Base-by-base conservation (phyloP, 78 protist genomes). In the Andalucia godoyi region DNA sequence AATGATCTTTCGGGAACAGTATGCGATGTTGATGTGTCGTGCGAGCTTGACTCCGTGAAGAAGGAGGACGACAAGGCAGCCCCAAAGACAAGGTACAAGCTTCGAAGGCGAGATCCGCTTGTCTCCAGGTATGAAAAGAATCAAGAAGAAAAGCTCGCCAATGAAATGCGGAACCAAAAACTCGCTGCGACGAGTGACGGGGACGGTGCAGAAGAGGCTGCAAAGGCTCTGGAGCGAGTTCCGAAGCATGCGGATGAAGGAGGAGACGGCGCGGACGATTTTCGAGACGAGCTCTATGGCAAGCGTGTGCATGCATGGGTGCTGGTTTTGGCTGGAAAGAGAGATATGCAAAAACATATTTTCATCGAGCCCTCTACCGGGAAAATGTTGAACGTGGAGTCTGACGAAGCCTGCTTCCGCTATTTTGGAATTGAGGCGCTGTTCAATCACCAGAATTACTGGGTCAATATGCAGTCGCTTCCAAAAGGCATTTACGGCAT, bases 321-420 rank as follows among this genome's bases (percentile, higher is more conserved):
- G 0, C 36, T 77, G 21, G 53, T 84, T 17, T 38, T 42, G 9
- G 43, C 86, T 0, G 77, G 80, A 8, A 9, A 21, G 29, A 36
- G 77, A n/a, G 57, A 27, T 15, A 52, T 83, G 33, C 37, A 12
- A 13, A 23, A 49, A 18, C 51, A 33, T 0, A 9, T 58, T 33
- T 76, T 76, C 27, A 51, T 76, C 49, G 91, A 85, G 58, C 64
- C 83, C 29, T 5, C 57, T 2, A 79, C 86, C 32, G 91, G 91
- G 27, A 1, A 17, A 13, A 0, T 4, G 17, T 0, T 7, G 34
- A 25, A 4, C 21, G 29, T 36, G 13, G 40, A 30, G 25, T 18
- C 15, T 30, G 0, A 50, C 1, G n/a, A n/a, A n/a, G n/a, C n/a
- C n/a, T n/a, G n/a, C n/a, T n/a, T n/a, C n/a, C 27, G n/a, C 27